These are phyloP conservation scores for Quercus agrifolia DNA, from an alignment of 306 rosid genomes.

Conservation along the genomic window DNA sequence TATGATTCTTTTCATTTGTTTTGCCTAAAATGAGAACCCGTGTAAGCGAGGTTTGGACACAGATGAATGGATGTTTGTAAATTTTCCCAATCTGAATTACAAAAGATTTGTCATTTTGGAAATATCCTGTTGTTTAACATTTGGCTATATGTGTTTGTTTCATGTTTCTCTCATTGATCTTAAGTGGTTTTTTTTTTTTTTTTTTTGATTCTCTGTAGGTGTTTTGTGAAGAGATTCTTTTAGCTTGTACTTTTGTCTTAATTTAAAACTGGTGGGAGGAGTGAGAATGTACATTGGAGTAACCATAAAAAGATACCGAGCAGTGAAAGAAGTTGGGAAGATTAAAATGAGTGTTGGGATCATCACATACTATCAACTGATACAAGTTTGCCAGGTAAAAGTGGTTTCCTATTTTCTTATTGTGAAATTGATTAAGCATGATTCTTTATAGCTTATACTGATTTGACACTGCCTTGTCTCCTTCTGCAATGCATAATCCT, in stretches of 20 bases:
- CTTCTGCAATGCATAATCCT: neutral
- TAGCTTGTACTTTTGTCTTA: conserved; percentile 15
- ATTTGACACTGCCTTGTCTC: neutral
- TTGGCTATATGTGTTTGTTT: neutral
- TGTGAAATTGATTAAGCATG: neutral
- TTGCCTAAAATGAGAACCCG: no score
- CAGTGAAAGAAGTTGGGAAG: conserved; percentile 62
- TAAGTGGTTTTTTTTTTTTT: neutral
- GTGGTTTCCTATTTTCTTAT: neutral
- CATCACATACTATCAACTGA: conserved; percentile 73
- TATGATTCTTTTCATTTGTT: no score
- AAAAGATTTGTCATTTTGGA: no score
- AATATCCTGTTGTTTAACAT: no score
- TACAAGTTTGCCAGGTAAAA: conserved; percentile 92
- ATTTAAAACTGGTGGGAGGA: conserved; percentile 36
- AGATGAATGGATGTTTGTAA: no score
- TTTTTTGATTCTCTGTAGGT: conserved; percentile 24
- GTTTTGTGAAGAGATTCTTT: conserved; percentile 17
- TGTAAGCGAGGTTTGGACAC: no score
- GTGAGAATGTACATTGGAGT: conserved; percentile 81
- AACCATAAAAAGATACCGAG: conserved; percentile 53
- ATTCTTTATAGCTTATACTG: neutral
- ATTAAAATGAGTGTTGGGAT: conserved; percentile 90
- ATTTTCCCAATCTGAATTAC: no score
- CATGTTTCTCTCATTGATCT: neutral